Evolutionary conservation across 1,284 basidiomycete genomes (phyloP).

Genomic region (Peniophora sp.): DNA sequence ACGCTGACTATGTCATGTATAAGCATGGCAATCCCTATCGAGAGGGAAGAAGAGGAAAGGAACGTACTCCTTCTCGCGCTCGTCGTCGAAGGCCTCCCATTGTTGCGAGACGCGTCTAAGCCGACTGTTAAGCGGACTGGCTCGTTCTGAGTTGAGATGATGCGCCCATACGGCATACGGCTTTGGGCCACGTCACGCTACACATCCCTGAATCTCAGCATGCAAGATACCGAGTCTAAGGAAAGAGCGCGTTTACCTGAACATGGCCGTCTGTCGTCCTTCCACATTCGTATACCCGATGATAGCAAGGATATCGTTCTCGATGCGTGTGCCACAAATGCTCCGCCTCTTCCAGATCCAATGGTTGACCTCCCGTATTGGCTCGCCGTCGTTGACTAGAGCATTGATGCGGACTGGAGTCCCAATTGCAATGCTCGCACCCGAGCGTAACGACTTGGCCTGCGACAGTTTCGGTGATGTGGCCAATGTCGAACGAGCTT

Average conservation of each 20-base stretch:
- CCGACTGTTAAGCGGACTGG: conserved; percentile 93
- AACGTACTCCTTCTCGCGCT: conserved; percentile 84
- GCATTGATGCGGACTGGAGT: conserved; percentile 94
- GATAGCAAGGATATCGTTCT: conserved; percentile 94
- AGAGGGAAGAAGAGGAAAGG: neutral
- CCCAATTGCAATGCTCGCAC: conserved; percentile 79
- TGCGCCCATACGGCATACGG: conserved; percentile 88
- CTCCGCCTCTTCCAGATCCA: conserved; percentile 97
- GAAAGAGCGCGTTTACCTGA: conserved; percentile 35
- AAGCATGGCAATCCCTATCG: neutral
- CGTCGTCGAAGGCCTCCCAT: conserved; percentile 88
- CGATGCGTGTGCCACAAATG: conserved; percentile 99
- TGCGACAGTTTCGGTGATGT: conserved; percentile 86
- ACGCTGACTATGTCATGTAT: conserved; percentile 45
- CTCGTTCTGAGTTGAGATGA: conserved; percentile 82
- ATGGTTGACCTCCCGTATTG: conserved; percentile 81
- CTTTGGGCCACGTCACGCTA: conserved; percentile 97
- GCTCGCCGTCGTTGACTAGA: conserved; percentile 77
- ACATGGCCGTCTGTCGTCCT: conserved; percentile 86
- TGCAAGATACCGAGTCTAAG: conserved; percentile 1
- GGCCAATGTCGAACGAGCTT: too few relatives aligned
- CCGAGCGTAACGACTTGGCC: conserved; percentile 50
- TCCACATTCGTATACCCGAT: conserved; percentile 72
- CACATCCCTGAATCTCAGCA: too few relatives aligned
- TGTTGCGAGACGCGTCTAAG: conserved; percentile 83